A percentile compares a stretch with the other conserved stretches of the same genome.
Conservation (phyloP, 2,329 filamentous ascomycete species). For the Colletotrichum liaoningense region DNA sequence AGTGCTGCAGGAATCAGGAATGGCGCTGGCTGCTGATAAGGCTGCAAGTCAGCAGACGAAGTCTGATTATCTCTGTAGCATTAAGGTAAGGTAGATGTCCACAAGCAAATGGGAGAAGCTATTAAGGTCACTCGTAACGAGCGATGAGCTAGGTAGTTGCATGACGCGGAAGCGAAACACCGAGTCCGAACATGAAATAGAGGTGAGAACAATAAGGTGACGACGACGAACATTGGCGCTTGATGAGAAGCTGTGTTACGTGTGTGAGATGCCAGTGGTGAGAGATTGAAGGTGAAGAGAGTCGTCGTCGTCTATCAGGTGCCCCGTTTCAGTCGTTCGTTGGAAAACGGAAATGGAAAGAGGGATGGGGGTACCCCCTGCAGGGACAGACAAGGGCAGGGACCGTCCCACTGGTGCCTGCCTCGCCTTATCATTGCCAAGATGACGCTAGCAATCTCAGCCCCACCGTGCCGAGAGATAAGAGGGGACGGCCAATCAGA, state of each 20-base stretch:
- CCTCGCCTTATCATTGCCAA: conserved; percentile 35
- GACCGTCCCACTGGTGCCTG: conserved; percentile 10
- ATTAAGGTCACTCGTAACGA: not conserved
- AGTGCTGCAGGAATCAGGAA: not conserved
- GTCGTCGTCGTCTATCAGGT: not conserved
- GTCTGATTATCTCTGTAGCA: no score
- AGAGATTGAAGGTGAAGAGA: not conserved
- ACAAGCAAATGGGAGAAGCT: not conserved
- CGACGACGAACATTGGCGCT: no score
- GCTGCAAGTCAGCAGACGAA: not conserved
- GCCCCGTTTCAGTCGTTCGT: not conserved
- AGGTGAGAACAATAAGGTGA: not conserved
- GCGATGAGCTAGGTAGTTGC: not conserved
- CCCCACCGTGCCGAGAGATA: conserved; percentile 34
- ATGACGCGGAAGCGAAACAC: not conserved
- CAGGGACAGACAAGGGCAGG: not conserved
- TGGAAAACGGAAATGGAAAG: not conserved
- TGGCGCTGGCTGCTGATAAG: not conserved
- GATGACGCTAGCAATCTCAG: not conserved
- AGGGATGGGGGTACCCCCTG: conserved; percentile 15
- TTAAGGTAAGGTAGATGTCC: no score
- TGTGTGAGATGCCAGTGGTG: not conserved
- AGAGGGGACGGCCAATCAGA: conserved; percentile 24
- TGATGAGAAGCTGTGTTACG: no score
- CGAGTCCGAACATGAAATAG: not conserved